Base-by-base conservation (phyloP, 805 yeast species). In the Candida bentonensis region DNA sequence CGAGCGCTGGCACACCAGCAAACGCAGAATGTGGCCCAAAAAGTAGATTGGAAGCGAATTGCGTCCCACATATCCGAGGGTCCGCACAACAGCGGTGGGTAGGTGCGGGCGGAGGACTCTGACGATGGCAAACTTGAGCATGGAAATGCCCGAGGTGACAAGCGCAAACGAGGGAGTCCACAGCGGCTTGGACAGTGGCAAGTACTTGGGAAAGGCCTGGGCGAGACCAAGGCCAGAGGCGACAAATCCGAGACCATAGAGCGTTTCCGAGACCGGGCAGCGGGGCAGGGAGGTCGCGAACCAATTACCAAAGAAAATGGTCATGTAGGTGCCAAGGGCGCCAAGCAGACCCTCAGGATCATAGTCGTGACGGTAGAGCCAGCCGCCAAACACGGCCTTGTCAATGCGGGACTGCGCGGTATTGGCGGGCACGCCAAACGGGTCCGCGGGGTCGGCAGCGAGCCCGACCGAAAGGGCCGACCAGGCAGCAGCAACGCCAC, bases 341-440 rank as follows among this genome's bases (percentile, higher is more conserved):
- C 67, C 66, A 15, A 64, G 51, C n/a, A 61, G 43, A 2, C 66
- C 67, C 44, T 64, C 67, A 1, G 68, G 68, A 42, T 63, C 68
- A 43, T 54, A 59, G 27, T 50, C 53, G 2, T 50, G 47, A 5
- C 50, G 46, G 47, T 60, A 60, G 39, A 55, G 46, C 22, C 50
- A 41, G 3, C 36, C 47, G 9, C 49, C 49, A 39, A 60, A 52
- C 13, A 60, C 39, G 15, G 50, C 42, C 15, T 21, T 23, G 52
- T 62, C 66, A 26, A 62, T 51, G 21, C 42, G 41, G n/a, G 62
- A 57, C 42, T 64, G 66, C 9, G 64, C 64, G 3, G 65, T 53
- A 20, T 34, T 44, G 5, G 43, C 53, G 2, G 57, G 56, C 4
- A 45, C 21, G 15, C 27, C 46, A 46, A 58, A 62, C 11, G 67